Evolutionary conservation across 441 rosid species (phyloP).

Genomic region (Pelargonium citronellum): DNA sequence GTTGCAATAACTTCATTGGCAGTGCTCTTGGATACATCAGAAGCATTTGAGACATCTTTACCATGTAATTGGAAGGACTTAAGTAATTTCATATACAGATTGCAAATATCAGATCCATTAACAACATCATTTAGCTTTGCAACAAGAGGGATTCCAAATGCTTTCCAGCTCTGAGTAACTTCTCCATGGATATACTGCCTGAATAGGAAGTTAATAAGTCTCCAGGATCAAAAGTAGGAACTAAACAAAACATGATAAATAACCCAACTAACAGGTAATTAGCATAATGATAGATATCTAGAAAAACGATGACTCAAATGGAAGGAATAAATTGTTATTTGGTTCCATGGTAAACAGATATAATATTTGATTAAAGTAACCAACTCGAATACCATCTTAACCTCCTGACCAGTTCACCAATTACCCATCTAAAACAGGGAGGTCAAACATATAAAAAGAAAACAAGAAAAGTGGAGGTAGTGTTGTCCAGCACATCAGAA

Average conservation of each 20-base stretch:
- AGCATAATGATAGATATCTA: not conserved
- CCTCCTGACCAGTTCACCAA: not conserved
- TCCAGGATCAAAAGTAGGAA: constrained; percentile 4
- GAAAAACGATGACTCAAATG: not conserved
- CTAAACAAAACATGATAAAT: constrained; percentile 10
- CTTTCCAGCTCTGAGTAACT: constrained; percentile 45
- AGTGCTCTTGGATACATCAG: constrained; percentile 31
- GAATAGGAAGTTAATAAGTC: constrained; percentile 26
- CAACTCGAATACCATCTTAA: not conserved
- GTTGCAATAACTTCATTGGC: constrained; percentile 27
- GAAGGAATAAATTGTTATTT: not conserved
- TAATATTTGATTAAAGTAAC: not conserved
- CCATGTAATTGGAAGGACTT: constrained; percentile 44
- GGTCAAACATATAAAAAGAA: no score
- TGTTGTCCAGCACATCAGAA: not conserved
- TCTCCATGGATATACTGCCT: constrained; percentile 69
- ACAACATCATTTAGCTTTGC: constrained; percentile 46
- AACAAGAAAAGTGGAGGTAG: not conserved
- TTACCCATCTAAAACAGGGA: not conserved
- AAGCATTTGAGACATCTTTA: constrained; percentile 30
- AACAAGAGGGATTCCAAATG: constrained; percentile 80
- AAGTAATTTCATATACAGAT: constrained; percentile 57
- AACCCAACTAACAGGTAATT: not conserved
- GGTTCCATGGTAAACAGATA: not conserved
- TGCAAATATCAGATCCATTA: constrained; percentile 54